Conservation (phyloP, 2,329 filamentous ascomycete species). For the Cytospora chrysosperma region DNA sequence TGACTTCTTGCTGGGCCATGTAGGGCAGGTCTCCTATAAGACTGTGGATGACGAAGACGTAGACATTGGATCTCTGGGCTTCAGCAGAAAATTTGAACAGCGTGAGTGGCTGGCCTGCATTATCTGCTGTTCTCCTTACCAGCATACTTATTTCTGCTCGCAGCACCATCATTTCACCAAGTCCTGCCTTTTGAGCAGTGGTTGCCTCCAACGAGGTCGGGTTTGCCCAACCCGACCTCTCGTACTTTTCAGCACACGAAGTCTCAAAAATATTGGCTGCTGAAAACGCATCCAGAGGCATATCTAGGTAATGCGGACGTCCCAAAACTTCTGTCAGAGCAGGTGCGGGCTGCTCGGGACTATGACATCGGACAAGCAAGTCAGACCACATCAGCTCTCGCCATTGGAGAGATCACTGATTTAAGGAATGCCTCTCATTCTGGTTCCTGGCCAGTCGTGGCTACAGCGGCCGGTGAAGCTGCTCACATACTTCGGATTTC, state of each 20-base stretch:
- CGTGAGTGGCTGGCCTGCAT: constrained; percentile 27
- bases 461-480: constrained; percentile 53
- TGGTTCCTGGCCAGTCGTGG: constrained; percentile 40
- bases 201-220: constrained; percentile 27
- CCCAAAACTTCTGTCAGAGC: constrained; percentile 5
- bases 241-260: constrained; percentile 30
- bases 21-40: constrained; percentile 49
- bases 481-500: constrained; percentile 59
- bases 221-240: neutral
- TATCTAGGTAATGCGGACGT: constrained; percentile 38
- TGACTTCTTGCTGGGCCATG: constrained; percentile 53
- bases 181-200: constrained; percentile 31
- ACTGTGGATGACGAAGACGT: constrained; percentile 31
- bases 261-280: constrained; percentile 49
- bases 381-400: constrained; percentile 44
- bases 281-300: constrained; percentile 51
- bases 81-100: constrained; percentile 32
- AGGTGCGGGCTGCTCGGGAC: constrained; percentile 27
- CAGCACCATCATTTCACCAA: constrained; percentile 24
- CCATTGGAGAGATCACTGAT: constrained; percentile 55
- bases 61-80: constrained; percentile 39
- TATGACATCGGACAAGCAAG: constrained; percentile 37
- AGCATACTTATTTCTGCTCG: constrained; percentile 4
- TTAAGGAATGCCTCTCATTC: constrained; percentile 32
- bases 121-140: neutral